Evolutionary conservation across 1,284 basidiomycete genomes (phyloP), one percentile per base, ranked within the genome.

Genomic region (Cryptococcus sp.): DNA sequence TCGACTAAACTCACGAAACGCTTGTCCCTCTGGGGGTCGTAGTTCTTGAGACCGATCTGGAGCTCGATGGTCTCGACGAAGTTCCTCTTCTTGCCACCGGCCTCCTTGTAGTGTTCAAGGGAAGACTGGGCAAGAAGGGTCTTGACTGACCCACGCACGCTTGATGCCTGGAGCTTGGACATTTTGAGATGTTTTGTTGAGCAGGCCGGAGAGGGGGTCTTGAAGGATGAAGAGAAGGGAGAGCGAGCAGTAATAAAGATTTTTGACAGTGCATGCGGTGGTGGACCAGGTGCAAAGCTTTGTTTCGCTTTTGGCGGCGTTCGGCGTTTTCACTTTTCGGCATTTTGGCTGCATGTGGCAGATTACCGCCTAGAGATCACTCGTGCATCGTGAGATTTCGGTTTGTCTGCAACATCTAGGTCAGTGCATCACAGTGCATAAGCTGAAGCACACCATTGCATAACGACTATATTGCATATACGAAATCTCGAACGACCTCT

Each of bases 21-120:
- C 77, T 80, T 80, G 73, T 80, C 79, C 60, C 78, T 68, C 73
- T 78, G 77, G 71, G 92, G 92, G 81, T 96, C 93, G 84, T 96
- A 96, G 86, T 95, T 95, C 86, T 97, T 97, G 78, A 97, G 86
- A 73, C 93, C 93, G 75, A 96, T 92, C 81, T 96, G 93, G 73
- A 97, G 86, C 81, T 97, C 93, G 79, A 95, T 88, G 65, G 93
- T 96, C 50, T 82, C 73, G 75, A 93, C 90, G 77, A 87, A 93
- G 23, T 80, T 85, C 78, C 56, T 83, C 80, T 76, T 93, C 89
- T 65, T 81, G 51, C 79, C 79, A 59, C 70, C 70, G 54, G 76
- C 78, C 58, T 76, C 75, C 66, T 75, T 74, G 69, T 73, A 71
- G 61, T 66, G 67, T 53, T 74, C 74, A 56, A 77, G 67, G 58